Evolutionary conservation across 2,329 filamentous ascomycete species (phyloP).

Genomic region (Alternaria incomplexa): DNA sequence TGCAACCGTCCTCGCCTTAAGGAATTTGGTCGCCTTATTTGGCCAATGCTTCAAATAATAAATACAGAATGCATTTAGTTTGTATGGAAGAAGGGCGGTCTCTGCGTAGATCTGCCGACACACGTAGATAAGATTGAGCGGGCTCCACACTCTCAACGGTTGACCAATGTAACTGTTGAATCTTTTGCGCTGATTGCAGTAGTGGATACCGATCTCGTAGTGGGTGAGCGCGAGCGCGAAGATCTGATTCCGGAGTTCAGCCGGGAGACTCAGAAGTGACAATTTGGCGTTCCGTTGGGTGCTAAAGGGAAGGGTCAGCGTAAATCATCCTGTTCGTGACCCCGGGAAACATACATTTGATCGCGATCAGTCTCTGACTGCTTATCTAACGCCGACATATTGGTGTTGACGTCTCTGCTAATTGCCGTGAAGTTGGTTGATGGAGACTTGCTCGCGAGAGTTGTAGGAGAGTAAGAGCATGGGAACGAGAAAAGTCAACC

Average conservation of each 20-base stretch:
- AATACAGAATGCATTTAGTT: too few species aligned
- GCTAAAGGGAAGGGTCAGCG: neutral
- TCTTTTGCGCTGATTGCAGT: too few species aligned
- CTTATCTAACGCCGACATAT: neutral
- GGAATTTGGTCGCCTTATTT: too few species aligned
- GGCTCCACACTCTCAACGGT: too few species aligned
- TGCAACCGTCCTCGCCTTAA: too few species aligned
- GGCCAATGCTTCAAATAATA: too few species aligned
- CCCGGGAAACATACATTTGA: neutral
- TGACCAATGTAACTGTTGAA: too few species aligned
- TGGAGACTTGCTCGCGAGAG: too few species aligned
- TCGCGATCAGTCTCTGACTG: neutral
- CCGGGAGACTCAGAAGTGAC: neutral
- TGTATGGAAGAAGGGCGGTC: neutral
- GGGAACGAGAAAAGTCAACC: rapidly evolving
- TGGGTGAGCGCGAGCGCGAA: neutral
- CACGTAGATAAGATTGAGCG: neutral
- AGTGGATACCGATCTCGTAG: too few species aligned
- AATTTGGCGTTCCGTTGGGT: neutral
- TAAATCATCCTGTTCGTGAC: neutral
- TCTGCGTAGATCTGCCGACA: neutral
- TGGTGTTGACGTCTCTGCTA: rapidly evolving
- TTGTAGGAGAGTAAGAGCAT: neutral
- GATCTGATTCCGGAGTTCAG: neutral
- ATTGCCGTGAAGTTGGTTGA: neutral